Conservation (phyloP, 345 rosid genomes). For the Hibiscus syriacus region DNA sequence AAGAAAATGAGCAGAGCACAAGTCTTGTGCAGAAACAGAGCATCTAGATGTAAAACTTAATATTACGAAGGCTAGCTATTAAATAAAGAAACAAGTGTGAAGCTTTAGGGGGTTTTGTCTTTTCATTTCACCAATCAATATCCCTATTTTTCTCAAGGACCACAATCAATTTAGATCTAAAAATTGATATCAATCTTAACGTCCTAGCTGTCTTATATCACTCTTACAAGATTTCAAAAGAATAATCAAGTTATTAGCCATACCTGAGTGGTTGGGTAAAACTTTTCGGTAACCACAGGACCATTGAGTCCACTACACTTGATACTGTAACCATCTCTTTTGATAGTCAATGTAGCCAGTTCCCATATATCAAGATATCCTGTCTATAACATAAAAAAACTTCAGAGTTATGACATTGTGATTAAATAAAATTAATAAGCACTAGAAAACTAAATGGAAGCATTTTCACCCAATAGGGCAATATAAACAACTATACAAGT, state of each 20-base stretch:
- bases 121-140: not conserved
- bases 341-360: slow-evolving; percentile 68
- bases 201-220: not conserved
- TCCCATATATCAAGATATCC: slow-evolving; percentile 82
- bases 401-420: not conserved
- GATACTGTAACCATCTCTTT: slow-evolving; percentile 74
- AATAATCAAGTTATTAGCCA: slow-evolving; percentile 20
- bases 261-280: slow-evolving; percentile 56
- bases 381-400: slow-evolving; percentile 40
- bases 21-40: not conserved
- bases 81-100: not conserved
- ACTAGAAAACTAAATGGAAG: not conserved
- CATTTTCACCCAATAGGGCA: not conserved
- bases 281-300: slow-evolving; percentile 58
- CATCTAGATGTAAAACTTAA: not conserved
- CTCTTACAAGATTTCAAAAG: not conserved
- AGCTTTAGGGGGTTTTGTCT: not conserved
- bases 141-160: not conserved
- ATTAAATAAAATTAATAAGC: not conserved
- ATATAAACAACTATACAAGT: not conserved
- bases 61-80: not conserved
- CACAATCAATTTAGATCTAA: not conserved
- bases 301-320: slow-evolving; percentile 48
- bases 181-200: not conserved
- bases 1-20: not conserved